These are phyloP conservation scores for Mortierella polycephala DNA, from an alignment of 371 early-diverging fungal genomes.

Conservation along the genomic window DNA sequence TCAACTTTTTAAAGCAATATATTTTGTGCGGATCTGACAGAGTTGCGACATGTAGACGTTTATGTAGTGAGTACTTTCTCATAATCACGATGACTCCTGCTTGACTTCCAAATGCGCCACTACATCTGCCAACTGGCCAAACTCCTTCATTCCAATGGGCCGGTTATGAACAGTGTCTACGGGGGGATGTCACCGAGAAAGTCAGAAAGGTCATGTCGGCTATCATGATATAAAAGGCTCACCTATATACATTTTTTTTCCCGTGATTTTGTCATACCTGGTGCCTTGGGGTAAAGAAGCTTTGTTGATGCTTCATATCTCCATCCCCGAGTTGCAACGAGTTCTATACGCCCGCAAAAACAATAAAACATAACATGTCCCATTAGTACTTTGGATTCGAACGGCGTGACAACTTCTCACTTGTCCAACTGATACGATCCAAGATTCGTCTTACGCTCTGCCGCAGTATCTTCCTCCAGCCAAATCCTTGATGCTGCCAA, in stretches of 20 bases:
- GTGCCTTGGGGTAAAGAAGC: constrained; percentile 51
- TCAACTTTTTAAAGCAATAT: background rate
- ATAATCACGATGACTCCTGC: constrained; percentile 33
- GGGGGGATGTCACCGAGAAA: background rate
- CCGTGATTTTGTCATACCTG: constrained; percentile 11
- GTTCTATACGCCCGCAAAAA: constrained; percentile 19
- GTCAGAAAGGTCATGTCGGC: background rate
- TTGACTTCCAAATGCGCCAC: constrained; percentile 52
- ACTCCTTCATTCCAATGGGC: constrained; percentile 37
- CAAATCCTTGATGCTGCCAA: constrained; percentile 53
- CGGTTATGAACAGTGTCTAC: constrained; percentile 27
- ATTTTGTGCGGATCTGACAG: background rate
- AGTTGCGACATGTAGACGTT: background rate
- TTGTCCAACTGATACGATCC: background rate
- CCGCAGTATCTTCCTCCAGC: constrained; percentile 40
- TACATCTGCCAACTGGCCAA: constrained; percentile 46
- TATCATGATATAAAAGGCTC: background rate
- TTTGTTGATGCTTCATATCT: constrained; percentile 46
- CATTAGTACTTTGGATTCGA: too few species aligned
- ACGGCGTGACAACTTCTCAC: too few species aligned
- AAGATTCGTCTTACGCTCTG: constrained; percentile 33
- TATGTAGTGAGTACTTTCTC: background rate
- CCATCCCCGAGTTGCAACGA: constrained; percentile 54
- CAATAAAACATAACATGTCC: background rate
- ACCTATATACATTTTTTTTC: too few species aligned